phyloP scores from a whole-genome alignment of 1,139 yeast species.

The Magnusiomyces ingens region DNA sequence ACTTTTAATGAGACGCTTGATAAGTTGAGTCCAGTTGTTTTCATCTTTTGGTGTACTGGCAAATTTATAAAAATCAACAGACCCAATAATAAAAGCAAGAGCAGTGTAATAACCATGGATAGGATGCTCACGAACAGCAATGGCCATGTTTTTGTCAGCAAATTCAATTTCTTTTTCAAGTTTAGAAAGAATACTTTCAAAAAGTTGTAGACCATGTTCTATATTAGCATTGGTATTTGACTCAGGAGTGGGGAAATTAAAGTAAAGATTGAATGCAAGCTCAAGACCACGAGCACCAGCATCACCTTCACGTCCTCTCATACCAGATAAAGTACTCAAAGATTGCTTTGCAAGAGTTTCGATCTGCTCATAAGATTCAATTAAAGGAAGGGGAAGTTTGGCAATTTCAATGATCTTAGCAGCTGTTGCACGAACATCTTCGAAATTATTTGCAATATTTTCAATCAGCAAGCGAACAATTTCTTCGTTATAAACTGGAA shows the following conservation, averaged over 20 bases:
- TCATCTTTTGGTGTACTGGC: slow-evolving; percentile 9
- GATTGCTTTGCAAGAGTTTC: slow-evolving; percentile 36
- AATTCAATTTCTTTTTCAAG: slow-evolving; percentile 29
- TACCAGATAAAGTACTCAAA: slow-evolving; percentile 42
- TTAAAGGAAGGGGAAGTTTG: slow-evolving; percentile 34
- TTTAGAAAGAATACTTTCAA: slow-evolving; percentile 33
- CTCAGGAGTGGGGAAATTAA: slow-evolving; percentile 17
- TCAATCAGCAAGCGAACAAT: slow-evolving; percentile 48
- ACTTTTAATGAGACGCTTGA: slow-evolving; percentile 25
- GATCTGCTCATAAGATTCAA: slow-evolving; percentile 24
- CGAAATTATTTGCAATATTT: slow-evolving; percentile 61
- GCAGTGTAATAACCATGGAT: slow-evolving; percentile 65
- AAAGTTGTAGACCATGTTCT: slow-evolving; percentile 24
- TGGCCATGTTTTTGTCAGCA: slow-evolving; percentile 34
- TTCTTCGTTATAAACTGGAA: slow-evolving; percentile 38
- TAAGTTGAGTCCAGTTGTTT: slow-evolving; percentile 17
- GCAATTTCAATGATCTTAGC: slow-evolving; percentile 45
- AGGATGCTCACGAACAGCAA: slow-evolving; percentile 42
- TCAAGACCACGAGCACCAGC: slow-evolving; percentile 69
- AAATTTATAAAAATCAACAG: slow-evolving; percentile 17
- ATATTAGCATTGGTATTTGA: slow-evolving; percentile 18
- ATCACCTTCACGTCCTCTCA: slow-evolving; percentile 69
- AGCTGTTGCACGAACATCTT: slow-evolving; percentile 59
- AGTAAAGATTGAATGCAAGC: slow-evolving; percentile 35
- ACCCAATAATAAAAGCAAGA: slow-evolving; percentile 43